Percentiles rank a stretch among this genome's conserved stretches.
Conservation (phyloP, 2,329 filamentous ascomycete genomes). For the Paracorniculantispora psalliotae region DNA sequence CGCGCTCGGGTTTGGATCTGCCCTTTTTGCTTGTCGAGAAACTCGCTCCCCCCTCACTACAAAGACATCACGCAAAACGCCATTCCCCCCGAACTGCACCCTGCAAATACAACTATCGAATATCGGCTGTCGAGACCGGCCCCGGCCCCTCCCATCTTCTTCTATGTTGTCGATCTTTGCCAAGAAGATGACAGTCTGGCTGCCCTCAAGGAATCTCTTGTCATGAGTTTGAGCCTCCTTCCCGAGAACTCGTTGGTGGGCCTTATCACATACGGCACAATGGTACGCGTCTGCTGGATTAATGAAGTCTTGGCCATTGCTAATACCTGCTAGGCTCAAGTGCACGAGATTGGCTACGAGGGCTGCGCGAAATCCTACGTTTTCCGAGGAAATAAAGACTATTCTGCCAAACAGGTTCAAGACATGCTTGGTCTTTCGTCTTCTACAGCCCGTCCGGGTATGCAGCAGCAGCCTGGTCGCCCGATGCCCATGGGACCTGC, state of each 20-base stretch:
- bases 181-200: conserved; percentile 83
- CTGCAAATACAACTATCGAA: conserved; percentile 82
- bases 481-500: conserved; percentile 74
- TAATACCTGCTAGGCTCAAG: conserved; percentile 61
- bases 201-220: conserved; percentile 78
- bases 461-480: conserved; percentile 69
- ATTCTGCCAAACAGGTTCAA: conserved; percentile 97
- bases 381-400: conserved; percentile 96
- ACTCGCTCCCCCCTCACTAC: conserved; percentile 78
- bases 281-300: conserved; percentile 50
- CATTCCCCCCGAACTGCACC: conserved; percentile 78
- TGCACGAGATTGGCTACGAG: conserved; percentile 95
- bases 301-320: background rate
- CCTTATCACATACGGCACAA: conserved; percentile 85
- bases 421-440: conserved; percentile 90
- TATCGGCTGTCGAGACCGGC: conserved; percentile 76
- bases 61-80: conserved; percentile 82
- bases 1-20: conserved; percentile 84
- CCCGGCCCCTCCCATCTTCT: conserved; percentile 80
- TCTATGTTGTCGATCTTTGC: conserved; percentile 84
- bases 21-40: conserved; percentile 80
- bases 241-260: conserved; percentile 79
- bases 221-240: conserved; percentile 78
- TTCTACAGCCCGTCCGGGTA: conserved; percentile 66
- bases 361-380: conserved; percentile 99